Conservation (phyloP, 176 grass and related monocot species). For the Phragmites australis region DNA sequence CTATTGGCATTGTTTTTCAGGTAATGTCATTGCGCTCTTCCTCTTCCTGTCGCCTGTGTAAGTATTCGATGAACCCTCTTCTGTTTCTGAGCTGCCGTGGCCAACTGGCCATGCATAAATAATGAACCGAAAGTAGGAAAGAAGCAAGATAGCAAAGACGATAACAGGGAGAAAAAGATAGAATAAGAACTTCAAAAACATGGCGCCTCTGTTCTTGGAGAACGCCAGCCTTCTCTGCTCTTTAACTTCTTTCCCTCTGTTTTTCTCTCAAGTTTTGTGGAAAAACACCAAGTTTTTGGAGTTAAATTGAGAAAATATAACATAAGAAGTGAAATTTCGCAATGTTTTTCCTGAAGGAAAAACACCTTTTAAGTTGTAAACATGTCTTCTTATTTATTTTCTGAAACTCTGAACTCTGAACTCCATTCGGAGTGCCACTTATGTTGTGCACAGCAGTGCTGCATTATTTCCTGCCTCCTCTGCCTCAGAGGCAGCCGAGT, state of each 20-base stretch:
- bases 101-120: neutral
- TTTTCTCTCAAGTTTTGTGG: neutral
- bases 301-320: neutral
- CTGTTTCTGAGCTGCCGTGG: neutral
- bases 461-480: neutral
- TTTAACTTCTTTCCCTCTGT: too few relatives aligned
- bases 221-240: neutral
- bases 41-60: conserved; percentile 81
- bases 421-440: neutral
- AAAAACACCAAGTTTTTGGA: neutral
- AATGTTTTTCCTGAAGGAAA: too few relatives aligned
- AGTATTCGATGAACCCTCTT: conserved; percentile 4
- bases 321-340: too few relatives aligned
- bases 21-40: conserved; percentile 83
- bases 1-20: conserved; percentile 23
- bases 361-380: too few relatives aligned
- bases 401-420: neutral
- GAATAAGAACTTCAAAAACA: neutral
- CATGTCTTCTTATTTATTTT: too few relatives aligned
- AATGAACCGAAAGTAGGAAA: neutral
- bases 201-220: neutral
- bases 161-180: neutral
- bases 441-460: neutral
- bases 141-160: neutral
- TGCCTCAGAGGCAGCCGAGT: neutral